Evolutionary conservation across 768 basidiomycete species (phyloP), one percentile per base, ranked within the genome.

Genomic region (Mycena leptocephala): DNA sequence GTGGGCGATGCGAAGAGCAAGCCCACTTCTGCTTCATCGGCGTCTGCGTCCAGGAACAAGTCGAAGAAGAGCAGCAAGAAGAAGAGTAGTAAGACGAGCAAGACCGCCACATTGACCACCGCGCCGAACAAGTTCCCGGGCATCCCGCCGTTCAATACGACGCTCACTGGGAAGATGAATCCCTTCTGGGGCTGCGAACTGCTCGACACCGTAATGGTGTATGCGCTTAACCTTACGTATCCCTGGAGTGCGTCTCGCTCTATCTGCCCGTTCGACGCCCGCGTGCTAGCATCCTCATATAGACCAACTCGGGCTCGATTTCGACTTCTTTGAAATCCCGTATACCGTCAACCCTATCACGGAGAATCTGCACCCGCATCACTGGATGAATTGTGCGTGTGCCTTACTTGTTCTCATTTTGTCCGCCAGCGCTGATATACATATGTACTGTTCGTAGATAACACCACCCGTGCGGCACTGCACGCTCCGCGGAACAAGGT

Each of bases 191-290:
- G 92, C 7, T 95, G 94, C 83, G 86, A 91, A 71, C 80, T 94
- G n/a, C 88, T 90, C 64, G 89, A 92, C 77, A 90, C 92, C 84
- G 51, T 46, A 82, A 76, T 93, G 32, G 93, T 95, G 82, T 95
- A 94, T 78, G 93, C 94, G n/a, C 64, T 91, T 72, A 95, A 95
- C 79, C 94, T 87, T 79, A 93, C 94, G 0, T 92, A 88, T 81
- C 94, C 94, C 1, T 90, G 88, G 88, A 37, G 65, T 62, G 22
- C 26, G 68, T 58, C 30, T 18, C 24, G n/a, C n/a, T n/a, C 35
- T 30, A 46, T 46, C 43, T 18, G 43, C 43, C 2, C 48, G n/a
- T n/a, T 24, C 48, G 48, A 51, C 48, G 22, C n/a, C 48, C 48
- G 16, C 48, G 24, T 51, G n/a, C 48, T 51, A 51, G 26, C 6